phyloP scores from a whole-genome alignment of 1,139 yeast genomes.

The Yamadazyma diddensiae region DNA sequence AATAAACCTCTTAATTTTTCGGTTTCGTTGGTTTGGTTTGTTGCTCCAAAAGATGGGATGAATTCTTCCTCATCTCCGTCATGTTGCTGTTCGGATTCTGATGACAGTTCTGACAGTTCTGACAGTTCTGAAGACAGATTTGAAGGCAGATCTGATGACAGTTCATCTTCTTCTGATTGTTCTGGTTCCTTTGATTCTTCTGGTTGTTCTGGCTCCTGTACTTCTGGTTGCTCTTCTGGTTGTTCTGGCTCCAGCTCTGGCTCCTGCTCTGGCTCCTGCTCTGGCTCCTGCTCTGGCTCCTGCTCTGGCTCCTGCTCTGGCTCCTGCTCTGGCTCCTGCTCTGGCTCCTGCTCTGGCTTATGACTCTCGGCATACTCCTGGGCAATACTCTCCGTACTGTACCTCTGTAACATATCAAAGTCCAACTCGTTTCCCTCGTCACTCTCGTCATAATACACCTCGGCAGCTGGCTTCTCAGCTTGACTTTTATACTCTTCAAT shows the following conservation, averaged over 20 bases:
- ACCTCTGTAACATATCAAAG: conserved; percentile 24
- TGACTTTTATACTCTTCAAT: conserved; percentile 20
- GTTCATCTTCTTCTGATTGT: conserved; percentile 6
- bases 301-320: conserved; percentile 1
- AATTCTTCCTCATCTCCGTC: conserved; percentile 23
- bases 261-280: conserved; percentile 1
- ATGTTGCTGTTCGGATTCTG: conserved; percentile 4
- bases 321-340: conserved; percentile 1
- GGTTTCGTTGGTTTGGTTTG: conserved; percentile 33
- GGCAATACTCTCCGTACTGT: conserved; percentile 29
- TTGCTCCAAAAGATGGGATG: conserved; percentile 48
- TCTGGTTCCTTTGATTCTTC: conserved; percentile 7
- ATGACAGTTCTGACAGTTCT: too few species aligned
- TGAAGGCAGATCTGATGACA: too few species aligned
- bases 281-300: conserved; percentile 1
- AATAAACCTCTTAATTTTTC: conserved; percentile 65
- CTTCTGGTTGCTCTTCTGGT: conserved; percentile 3
- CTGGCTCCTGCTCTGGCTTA: conserved; percentile 2
- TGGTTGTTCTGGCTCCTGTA: background rate
- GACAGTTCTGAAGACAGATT: too few species aligned
- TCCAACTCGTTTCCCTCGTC: conserved; percentile 39
- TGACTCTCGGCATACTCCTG: conserved; percentile 2
- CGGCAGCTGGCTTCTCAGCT: conserved; percentile 26
- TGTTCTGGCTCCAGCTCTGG: conserved; percentile 9
- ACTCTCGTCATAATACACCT: conserved; percentile 41